Conservation (phyloP, 768 basidiomycete species). For the Mycena indigotica region DNA sequence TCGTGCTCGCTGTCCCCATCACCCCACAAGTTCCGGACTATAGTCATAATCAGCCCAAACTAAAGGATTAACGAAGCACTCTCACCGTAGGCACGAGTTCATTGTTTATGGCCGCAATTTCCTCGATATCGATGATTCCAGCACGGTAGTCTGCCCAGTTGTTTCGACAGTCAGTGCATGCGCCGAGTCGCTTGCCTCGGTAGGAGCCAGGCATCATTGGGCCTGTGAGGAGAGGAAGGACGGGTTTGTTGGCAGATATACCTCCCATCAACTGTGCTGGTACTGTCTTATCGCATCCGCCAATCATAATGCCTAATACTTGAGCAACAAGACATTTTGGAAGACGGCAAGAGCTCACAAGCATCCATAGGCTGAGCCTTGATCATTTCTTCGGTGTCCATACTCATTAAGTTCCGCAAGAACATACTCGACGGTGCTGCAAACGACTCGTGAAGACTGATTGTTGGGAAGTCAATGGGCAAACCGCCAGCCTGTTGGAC, state of each 20-base stretch:
- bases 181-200: conserved; percentile 17
- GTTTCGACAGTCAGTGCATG: conserved; percentile 22
- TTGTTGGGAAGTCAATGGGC: conserved; percentile 24
- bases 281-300: conserved; percentile 24
- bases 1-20: conserved; percentile 24
- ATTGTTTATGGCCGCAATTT: conserved; percentile 22
- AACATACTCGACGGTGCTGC: conserved; percentile 22
- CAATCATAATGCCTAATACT: conserved; percentile 19
- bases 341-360: conserved; percentile 2
- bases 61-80: background rate
- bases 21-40: conserved; percentile 22
- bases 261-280: conserved; percentile 23
- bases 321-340: background rate
- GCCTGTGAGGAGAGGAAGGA: conserved; percentile 19
- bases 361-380: conserved; percentile 24
- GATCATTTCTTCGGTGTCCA: conserved; percentile 26
- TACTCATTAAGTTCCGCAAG: conserved; percentile 20
- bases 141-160: conserved; percentile 23
- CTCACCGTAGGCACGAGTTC: conserved; percentile 22
- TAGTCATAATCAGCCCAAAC: too few species aligned
- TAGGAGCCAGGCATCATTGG: conserved; percentile 24
- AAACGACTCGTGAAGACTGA: conserved; percentile 22
- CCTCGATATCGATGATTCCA: conserved; percentile 23
- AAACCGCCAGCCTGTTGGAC: conserved; percentile 20
- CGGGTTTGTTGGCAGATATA: conserved; percentile 22